Base-by-base conservation (phyloP, 441 rosid species). In the Rhodomyrtus psidioides region DNA sequence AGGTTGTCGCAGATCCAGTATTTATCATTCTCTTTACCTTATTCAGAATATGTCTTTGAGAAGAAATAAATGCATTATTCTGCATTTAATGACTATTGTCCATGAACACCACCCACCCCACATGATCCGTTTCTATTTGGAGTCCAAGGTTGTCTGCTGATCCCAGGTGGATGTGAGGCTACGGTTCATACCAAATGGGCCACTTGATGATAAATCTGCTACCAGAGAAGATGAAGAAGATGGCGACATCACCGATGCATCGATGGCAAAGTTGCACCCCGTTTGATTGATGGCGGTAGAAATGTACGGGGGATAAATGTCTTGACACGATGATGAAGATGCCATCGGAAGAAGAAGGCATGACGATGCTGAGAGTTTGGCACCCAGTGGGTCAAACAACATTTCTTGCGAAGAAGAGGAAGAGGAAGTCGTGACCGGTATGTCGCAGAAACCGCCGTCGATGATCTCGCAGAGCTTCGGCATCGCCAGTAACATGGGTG, bases 191-290 rank as follows among this genome's bases (percentile, higher is more conserved):
- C 86, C 86, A 84, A 90, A 93, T 86, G 91, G 93, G 17, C 90
- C 86, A 85, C 89, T 89, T 86, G 96, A 89, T 83, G 91, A 85
- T 70, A 70, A 39, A 70, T 70, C 83, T 81, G 94, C 88, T 24
- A 91, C 88, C 21, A 94, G 86, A 19, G 96, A 90, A 7, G 95
- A 91, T 28, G 92, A 90, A 4, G 92, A 88, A 1, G 92, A 91
- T 8, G 90, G 88, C 17, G 90, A 57, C 30, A 88, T 91, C 27
- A 88, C 54, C 1, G 90, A 90, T 82, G 94, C 89, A 82, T 93
- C 89, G 87, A 95, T 91, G 83, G 93, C 89, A 86, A 95, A 94
- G 82, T 92, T 90, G 91, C 90, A 93, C 59, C 91, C 97, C 90
- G 91, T 89, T 83, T 91, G 94, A 83, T 90, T 13, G 27, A 34